A percentile compares a stretch with the other conserved stretches of the same genome.
phyloP scores from a whole-genome alignment of 225 moss, liverwort and hornwort genomes.

The Asterella californica region DNA sequence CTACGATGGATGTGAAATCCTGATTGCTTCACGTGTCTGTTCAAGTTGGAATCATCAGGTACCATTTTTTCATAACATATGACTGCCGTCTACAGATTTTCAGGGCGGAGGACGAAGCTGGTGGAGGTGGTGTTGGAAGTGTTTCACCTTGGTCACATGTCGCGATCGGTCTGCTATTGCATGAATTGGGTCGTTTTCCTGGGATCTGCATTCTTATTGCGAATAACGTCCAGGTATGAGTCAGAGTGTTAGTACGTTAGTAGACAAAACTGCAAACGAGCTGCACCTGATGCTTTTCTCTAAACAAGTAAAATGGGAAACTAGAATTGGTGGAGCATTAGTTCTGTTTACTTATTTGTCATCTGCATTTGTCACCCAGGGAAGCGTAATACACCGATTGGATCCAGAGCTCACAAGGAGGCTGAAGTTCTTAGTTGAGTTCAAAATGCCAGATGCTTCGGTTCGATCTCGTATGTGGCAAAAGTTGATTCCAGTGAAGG shows the following conservation, averaged over 20 bases:
- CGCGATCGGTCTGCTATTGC: constrained; percentile 58
- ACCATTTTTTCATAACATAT: neutral
- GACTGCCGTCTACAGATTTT: constrained; percentile 39
- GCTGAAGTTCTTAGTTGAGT: constrained; percentile 57
- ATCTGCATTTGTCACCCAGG: constrained; percentile 26
- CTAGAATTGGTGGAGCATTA: neutral
- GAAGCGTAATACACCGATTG: constrained; percentile 52
- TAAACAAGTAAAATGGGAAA: neutral
- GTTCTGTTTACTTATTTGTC: neutral
- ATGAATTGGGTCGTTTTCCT: constrained; percentile 60
- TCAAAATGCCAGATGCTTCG: constrained; percentile 53
- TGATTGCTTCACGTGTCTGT: neutral
- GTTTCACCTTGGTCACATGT: constrained; percentile 60
- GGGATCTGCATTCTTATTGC: constrained; percentile 64
- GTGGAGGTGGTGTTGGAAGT: constrained; percentile 47
- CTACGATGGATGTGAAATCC: too few relatives aligned
- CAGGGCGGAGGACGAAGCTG: constrained; percentile 42
- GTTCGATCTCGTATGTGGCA: constrained; percentile 55
- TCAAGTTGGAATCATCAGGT: neutral
- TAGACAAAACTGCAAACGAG: neutral
- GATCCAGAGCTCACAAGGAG: constrained; percentile 56
- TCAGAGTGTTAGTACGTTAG: neutral
- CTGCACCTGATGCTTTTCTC: neutral
- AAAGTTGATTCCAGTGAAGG: constrained; percentile 59
- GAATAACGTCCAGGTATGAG: constrained; percentile 51